Evolutionary conservation across 352 stramenopile species (phyloP).

Genomic region (Phytophthora hybrid): DNA sequence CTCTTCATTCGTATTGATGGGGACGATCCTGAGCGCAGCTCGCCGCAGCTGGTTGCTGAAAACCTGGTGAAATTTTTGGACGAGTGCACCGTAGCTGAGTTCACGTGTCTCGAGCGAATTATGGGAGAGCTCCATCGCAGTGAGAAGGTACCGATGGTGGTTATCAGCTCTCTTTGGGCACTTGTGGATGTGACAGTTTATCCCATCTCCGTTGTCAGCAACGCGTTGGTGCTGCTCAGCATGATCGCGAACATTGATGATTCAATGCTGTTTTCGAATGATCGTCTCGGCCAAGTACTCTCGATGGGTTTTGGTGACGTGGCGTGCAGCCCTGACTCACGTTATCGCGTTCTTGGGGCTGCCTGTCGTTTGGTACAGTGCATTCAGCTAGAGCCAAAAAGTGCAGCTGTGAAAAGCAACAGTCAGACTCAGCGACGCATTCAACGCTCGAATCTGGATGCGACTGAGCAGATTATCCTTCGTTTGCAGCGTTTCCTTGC

Average conservation of each 20-base stretch:
- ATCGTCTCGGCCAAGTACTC: conserved; percentile 63
- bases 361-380: conserved; percentile 73
- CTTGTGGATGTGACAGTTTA: conserved; percentile 69
- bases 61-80: conserved; percentile 82
- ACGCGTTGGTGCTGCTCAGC: conserved; percentile 66
- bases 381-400: conserved; percentile 66
- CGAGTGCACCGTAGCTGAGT: conserved; percentile 80
- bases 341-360: conserved; percentile 63
- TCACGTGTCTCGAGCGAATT: conserved; percentile 81
- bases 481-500: conserved; percentile 88
- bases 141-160: conserved; percentile 65
- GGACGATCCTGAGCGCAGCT: conserved; percentile 49
- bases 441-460: conserved; percentile 83
- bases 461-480: conserved; percentile 91
- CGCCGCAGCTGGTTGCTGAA: conserved; percentile 60
- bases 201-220: conserved; percentile 65
- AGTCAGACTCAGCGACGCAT: conserved; percentile 59
- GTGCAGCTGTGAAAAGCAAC: conserved; percentile 37
- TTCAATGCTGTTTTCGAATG: conserved; percentile 68
- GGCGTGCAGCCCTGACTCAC: conserved; percentile 55
- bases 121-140: conserved; percentile 68
- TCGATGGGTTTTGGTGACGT: conserved; percentile 66
- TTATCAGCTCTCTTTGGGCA: conserved; percentile 79
- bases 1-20: conserved; percentile 70
- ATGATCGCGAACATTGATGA: conserved; percentile 79